Base-by-base conservation (phyloP, 2,329 filamentous ascomycete genomes). In the Phoma sp. region DNA sequence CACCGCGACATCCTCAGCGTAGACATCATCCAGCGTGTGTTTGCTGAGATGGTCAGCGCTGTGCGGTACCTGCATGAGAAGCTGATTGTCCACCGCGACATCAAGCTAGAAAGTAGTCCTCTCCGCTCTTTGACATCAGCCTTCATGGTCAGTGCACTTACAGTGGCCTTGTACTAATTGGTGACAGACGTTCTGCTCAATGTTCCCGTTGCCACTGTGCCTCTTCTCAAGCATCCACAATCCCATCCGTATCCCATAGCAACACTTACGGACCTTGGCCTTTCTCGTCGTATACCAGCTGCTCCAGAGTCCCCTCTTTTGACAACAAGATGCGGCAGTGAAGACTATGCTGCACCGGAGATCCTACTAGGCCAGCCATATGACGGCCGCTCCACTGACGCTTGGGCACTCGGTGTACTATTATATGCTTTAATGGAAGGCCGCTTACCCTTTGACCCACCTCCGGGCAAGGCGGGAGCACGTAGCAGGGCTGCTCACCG, bases 271-370 rank as follows among this genome's bases (percentile, higher is more conserved):
- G 95, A 99, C 73, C 82, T 99, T 12, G 95, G 95, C 13, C 85
- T 99, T 12, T 96, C 92, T 3, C 86, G 94, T 50, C 88, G 90
- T 32, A 91, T 98, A 35, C 86, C 91, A 15, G 76, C 82, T 53
- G 84, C 84, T 0, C 85, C 85, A 0, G 88, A 92, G 59, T 91
- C 92, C 47, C 92, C 96, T 63, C 88, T 94, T 57, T 84, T 99
- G n/a, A 91, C 91, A 58, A 98, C 94, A 1, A 86, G 95, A 9
- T 99, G 95, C 74, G 95, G 95, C 29, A 96, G 91, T 36, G 95
- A 98, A 76, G 95, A 99, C 77, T 99, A 99, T 72, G 94, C 94
- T 1, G 94, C 95, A 0, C 95, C 95, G 0, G 95, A 99, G 74
- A 92, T 99, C 40, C 88, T 99, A 49, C 91, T 99, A 82, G 94